Base-by-base conservation (phyloP, 768 basidiomycete genomes). In the Russula sp. region DNA sequence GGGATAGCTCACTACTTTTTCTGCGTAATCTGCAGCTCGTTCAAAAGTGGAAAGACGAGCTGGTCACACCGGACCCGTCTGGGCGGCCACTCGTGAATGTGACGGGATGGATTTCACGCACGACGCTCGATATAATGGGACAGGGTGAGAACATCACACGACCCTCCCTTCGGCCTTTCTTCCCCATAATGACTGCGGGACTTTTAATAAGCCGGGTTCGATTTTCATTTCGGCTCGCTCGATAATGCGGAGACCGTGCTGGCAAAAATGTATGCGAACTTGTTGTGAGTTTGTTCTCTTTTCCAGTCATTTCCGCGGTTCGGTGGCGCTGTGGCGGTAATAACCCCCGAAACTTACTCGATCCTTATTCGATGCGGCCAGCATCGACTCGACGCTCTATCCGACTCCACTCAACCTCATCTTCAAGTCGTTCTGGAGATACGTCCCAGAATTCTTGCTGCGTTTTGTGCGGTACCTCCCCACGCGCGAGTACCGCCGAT, bases 101-200 rank as follows among this genome's bases (percentile, higher is more conserved):
- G 13, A 32, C 38, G 16, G 11, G 54, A 2, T 69, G 69, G 70
- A 58, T 71, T 10, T 65, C 65, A 14, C 60, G 69, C 1, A 65
- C 66, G 51, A 70, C 70, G 10, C 54, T 70, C n/a, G 70, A 70
- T 46, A 66, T 70, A 20, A 70, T 72, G n/a, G 69, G 69, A 11
- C 67, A 69, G 54, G 67, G 69, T 69, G 35, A 70, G 32, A 48
- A 32, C 25, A 29, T 29, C 25, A 32, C 6, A n/a, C n/a, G n/a
- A 6, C 52, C 18, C 29, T 16, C 43, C 8, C 20, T 16, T 16
- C 35, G 9, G 22, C 32, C 20, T 9, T 51, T 34, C 34, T 32
- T 16, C 0, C 22, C 18, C 41, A 18, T 11, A 32, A 11, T 10
- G 9, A 34, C 22, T 7, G 2, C 1, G 5, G 14, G 5, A 4